phyloP scores from a whole-genome alignment of 73 alveolate species.

The Tetrahymena thermophila region DNA sequence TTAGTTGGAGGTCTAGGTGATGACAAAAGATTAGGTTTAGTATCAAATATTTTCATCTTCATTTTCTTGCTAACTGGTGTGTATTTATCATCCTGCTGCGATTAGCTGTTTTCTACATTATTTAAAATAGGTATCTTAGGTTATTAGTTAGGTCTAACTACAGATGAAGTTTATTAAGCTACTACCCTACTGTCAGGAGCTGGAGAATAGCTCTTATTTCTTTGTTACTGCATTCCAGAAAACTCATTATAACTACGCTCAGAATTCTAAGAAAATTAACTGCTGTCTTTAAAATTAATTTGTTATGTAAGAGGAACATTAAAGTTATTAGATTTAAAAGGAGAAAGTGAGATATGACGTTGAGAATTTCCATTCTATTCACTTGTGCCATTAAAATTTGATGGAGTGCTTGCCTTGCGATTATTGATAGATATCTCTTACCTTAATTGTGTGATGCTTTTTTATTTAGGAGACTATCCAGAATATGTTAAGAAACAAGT shows the following conservation, averaged over 20 bases:
- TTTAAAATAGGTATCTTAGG: not conserved
- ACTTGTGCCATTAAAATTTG: not conserved
- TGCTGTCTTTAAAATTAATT: not conserved
- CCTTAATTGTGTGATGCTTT: not conserved
- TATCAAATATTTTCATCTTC: not conserved
- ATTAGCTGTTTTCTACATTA: not conserved
- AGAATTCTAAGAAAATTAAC: not conserved
- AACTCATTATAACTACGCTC: not conserved
- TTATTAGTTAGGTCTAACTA: not conserved
- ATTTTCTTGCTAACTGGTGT: not conserved
- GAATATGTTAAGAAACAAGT: not conserved
- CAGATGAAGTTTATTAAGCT: not conserved
- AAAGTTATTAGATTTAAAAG: not conserved
- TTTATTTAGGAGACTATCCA: not conserved
- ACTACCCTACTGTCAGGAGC: not conserved
- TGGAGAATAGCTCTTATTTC: not conserved
- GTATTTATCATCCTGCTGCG: not conserved
- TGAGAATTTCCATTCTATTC: not conserved
- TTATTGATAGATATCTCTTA: not conserved
- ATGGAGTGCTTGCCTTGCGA: not conserved
- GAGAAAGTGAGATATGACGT: not conserved
- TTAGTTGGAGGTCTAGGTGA: not conserved
- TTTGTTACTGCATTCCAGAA: not conserved
- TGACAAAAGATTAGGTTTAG: not conserved
- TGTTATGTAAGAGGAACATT: not conserved